These are phyloP conservation scores for Trebouxia gelatinosa DNA, from an alignment of 163 green algal genomes.

Conservation along the genomic window DNA sequence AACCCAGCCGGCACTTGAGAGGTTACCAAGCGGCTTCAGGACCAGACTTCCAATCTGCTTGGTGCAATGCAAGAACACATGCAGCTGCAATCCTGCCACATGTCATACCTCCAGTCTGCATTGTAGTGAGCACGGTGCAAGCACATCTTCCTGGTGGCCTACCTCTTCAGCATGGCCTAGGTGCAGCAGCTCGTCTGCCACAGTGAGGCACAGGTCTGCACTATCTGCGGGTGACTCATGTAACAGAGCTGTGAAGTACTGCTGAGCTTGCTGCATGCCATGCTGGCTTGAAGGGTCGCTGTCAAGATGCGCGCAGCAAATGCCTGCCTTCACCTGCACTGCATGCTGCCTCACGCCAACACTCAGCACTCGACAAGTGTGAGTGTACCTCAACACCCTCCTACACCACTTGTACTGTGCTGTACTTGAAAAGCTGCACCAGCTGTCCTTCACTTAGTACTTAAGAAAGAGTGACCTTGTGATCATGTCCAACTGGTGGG, in stretches of 20 bases:
- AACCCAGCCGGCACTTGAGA: too few species aligned
- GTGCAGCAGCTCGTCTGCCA: constrained; percentile 42
- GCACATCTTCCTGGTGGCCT: too few species aligned
- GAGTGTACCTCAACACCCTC: neutral
- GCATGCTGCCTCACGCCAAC: too few species aligned
- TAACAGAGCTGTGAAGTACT: constrained; percentile 41
- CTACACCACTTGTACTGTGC: neutral
- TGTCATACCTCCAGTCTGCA: too few species aligned
- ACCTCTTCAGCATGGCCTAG: constrained; percentile 30
- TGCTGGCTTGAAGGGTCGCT: constrained; percentile 4
- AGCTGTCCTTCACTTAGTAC: too few species aligned
- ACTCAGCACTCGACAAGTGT: too few species aligned
- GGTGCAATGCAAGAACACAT: neutral
- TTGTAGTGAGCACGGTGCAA: too few species aligned
- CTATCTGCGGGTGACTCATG: constrained; percentile 47
- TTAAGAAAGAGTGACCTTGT: too few species aligned
- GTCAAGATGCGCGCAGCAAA: constrained; percentile 60
- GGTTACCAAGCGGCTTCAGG: too few species aligned
- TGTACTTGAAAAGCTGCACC: constrained; percentile 7
- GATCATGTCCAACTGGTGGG: too few species aligned
- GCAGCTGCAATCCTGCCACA: neutral
- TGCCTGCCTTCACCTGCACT: constrained; percentile 48
- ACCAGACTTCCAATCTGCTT: neutral
- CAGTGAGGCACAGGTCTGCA: constrained; percentile 61
- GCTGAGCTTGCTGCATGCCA: constrained; percentile 40